phyloP scores from a whole-genome alignment of 2,329 filamentous ascomycete species.

The Alternaria sp. region DNA sequence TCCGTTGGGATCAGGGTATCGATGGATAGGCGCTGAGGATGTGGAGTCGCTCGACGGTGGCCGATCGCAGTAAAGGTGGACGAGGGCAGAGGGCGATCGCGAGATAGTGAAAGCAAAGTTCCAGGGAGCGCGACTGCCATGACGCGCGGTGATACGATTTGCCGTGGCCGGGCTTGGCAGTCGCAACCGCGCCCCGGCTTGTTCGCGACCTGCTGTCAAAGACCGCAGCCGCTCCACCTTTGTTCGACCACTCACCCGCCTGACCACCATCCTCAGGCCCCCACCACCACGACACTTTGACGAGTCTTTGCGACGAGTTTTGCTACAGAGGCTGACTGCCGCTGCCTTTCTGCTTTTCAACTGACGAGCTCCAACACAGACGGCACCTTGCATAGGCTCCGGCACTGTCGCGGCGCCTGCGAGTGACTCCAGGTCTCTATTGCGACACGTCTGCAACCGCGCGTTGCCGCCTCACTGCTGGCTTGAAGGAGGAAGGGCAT shows the following conservation, averaged over 20 bases:
- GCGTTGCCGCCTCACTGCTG: slow-evolving; percentile 29
- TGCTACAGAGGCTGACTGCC: neutral
- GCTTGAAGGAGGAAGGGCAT: slow-evolving; percentile 43
- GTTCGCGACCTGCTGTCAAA: slow-evolving; percentile 12
- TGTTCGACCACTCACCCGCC: slow-evolving; percentile 11
- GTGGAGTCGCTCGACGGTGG: neutral
- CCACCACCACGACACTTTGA: slow-evolving; percentile 1
- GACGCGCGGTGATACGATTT: slow-evolving; percentile 31
- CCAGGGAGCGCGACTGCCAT: slow-evolving; percentile 31
- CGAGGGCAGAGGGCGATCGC: slow-evolving; percentile 12
- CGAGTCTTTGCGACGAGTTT: neutral
- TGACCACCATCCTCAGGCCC: slow-evolving; percentile 13
- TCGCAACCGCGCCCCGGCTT: neutral
- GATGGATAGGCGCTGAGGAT: neutral
- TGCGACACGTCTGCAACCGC: slow-evolving; percentile 24
- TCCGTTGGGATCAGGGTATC: neutral
- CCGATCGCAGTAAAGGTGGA: slow-evolving; percentile 3
- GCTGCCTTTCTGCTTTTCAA: neutral
- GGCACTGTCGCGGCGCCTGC: slow-evolving; percentile 4
- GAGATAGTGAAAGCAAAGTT: slow-evolving; percentile 20
- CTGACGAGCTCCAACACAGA: slow-evolving; percentile 3
- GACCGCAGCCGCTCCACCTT: slow-evolving; percentile 9
- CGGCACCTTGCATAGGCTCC: slow-evolving; percentile 1
- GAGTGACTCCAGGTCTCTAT: slow-evolving; percentile 6
- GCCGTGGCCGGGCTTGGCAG: slow-evolving; percentile 24